Base-by-base conservation (phyloP, 78 protist genomes). In the Dictyostelium purpureum region DNA sequence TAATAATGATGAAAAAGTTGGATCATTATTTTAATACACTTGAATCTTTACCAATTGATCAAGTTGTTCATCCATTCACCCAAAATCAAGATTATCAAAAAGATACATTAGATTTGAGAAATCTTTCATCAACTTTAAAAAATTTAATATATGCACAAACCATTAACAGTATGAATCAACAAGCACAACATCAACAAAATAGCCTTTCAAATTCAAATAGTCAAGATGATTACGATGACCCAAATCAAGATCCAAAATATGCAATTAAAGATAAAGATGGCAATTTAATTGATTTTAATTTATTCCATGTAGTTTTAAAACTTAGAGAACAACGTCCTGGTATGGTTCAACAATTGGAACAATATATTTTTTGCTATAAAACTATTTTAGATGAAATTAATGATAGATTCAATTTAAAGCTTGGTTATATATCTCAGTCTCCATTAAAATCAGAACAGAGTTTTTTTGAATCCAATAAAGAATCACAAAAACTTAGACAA, bases 341-440 rank as follows among this genome's bases (percentile, higher is more conserved):
- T 18, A 90, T 90, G 94, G 94, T 90, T 9, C 94, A 90, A 79
- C 94, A 90, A 90, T 65, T 81, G 67, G 94, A 88, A 59, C 92
- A 85, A 85, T 85, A 85, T 85, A 18, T 85, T 33, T 85, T 85
- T 73, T 85, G 92, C 45, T 85, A 85, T 59, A 63, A 73, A 43
- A 73, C 92, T 16, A 85, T 85, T 73, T 57, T 37, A 31, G 92
- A 85, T 65, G 92, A 85, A 73, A 63, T 85, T 42, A 31, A 59
- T 26, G 54, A 85, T 18, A 70, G 82, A 70, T 63, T 37, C 11
- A 65, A 21, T 49, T 33, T 14, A 35, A 51, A 81, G 51, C 16
- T 63, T 18, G 71, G 71, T 63, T 63, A 33, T 63, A 28, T 43
- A 33, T 63, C 43, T 12, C 71, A n/a, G n/a, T n/a, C n/a, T n/a